Evolutionary conservation across 441 rosid genomes (phyloP).

Genomic region (Rhodomyrtus psidioides): DNA sequence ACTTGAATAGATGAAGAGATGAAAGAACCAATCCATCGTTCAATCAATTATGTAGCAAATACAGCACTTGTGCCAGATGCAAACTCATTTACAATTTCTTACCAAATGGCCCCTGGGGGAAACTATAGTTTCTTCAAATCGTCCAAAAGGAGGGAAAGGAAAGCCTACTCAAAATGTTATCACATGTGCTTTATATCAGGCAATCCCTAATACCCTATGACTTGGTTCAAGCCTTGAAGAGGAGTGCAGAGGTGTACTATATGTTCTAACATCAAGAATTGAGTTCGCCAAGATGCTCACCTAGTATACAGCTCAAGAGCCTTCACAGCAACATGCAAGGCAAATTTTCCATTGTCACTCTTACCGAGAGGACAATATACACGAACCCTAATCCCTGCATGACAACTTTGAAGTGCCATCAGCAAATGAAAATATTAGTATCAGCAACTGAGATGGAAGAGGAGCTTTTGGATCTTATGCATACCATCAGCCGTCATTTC

Average conservation of each 20-base stretch:
- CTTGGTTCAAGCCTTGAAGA: background rate
- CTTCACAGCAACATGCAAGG: conserved; percentile 20
- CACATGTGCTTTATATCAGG: background rate
- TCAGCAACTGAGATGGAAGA: background rate
- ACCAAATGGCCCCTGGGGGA: background rate
- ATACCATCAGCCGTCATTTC: conserved; percentile 22
- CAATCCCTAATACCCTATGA: background rate
- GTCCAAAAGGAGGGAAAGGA: background rate
- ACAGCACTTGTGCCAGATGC: background rate
- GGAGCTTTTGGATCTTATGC: background rate
- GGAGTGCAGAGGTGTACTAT: background rate
- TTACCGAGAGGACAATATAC: conserved; percentile 25
- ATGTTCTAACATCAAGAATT: background rate
- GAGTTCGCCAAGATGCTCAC: conserved; percentile 1
- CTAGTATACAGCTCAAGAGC: conserved; percentile 18
- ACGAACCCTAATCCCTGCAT: conserved; percentile 23
- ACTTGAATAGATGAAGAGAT: too few relatives aligned
- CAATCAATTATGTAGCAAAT: too few relatives aligned
- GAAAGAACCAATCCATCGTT: too few relatives aligned
- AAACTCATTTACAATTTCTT: background rate
- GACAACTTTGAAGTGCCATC: background rate
- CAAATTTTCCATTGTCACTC: conserved; percentile 19
- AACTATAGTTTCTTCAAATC: background rate
- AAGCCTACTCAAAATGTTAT: background rate
- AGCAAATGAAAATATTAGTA: background rate